These are phyloP conservation scores for Carex myosuroides DNA, from an alignment of 176 grass and related monocot species.

Conservation along the genomic window DNA sequence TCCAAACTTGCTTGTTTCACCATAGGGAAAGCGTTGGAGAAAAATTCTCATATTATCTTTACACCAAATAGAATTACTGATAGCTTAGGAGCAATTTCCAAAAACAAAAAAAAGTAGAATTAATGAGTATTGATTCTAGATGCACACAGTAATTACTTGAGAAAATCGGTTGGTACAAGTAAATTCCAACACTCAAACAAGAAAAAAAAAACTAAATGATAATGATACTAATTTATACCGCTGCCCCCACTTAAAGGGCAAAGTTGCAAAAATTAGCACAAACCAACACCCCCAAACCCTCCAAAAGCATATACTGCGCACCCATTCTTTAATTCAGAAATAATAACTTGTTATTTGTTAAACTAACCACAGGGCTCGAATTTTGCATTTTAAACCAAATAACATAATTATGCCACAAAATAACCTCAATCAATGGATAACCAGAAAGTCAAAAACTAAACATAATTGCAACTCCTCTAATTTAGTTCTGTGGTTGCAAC, in stretches of 20 bases:
- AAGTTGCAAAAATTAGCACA: neutral
- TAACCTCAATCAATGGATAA: neutral
- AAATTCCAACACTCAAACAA: neutral
- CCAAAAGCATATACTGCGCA: neutral
- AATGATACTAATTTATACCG: no score
- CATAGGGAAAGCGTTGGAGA: neutral
- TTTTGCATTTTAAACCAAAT: neutral
- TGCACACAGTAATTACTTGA: neutral
- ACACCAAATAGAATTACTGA: neutral
- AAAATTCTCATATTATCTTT: neutral
- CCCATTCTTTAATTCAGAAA: neutral
- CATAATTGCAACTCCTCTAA: neutral
- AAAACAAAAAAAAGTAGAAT: neutral
- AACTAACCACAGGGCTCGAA: neutral
- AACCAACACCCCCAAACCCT: neutral
- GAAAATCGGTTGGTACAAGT: neutral
- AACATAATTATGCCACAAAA: neutral
- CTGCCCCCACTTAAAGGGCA: neutral
- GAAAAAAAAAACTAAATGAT: neutral
- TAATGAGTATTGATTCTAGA: neutral
- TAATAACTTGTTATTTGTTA: neutral
- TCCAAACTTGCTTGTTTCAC: neutral
- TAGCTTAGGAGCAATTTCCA: neutral
- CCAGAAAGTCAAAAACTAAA: neutral
- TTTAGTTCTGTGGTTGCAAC: neutral